Base-by-base conservation (phyloP, 2,329 filamentous ascomycete genomes). In the Pyrenochaeta sp. region DNA sequence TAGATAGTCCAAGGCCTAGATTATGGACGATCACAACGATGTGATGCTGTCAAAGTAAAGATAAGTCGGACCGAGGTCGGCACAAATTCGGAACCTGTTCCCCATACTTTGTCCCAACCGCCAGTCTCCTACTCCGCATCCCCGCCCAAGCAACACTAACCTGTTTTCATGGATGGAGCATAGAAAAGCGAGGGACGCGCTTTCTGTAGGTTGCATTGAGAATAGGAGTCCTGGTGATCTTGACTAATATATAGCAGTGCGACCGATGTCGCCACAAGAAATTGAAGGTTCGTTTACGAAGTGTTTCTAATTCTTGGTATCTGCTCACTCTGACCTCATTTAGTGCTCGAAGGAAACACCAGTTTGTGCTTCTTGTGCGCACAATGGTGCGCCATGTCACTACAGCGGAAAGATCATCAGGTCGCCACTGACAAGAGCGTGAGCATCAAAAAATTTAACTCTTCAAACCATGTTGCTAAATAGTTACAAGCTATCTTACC, bases 91-190 rank as follows among this genome's bases (percentile, higher is more conserved):
- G n/a, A n/a, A n/a, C n/a, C n/a, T n/a, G n/a, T n/a, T n/a, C n/a
- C n/a, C n/a, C n/a, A n/a, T n/a, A n/a, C n/a, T n/a, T n/a, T n/a
- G n/a, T n/a, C n/a, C n/a, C n/a, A n/a, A n/a, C n/a, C n/a, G 26
- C n/a, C 4, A 10, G 26, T 10, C 26, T 10, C 11, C 4, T 10
- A 10, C n/a, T n/a, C n/a, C n/a, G n/a, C n/a, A n/a, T n/a, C n/a
- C n/a, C n/a, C n/a, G n/a, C n/a, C n/a, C n/a, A n/a, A n/a, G n/a
- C n/a, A n/a, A n/a, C n/a, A n/a, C n/a, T n/a, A n/a, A n/a, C n/a
- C n/a, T n/a, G n/a, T n/a, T n/a, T n/a, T n/a, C n/a, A 60, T 60
- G 55, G 44, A 60, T 60, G 56, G 56, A 60, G 52, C 51, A 60
- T 38, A 57, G 46, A 51, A 58, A 51, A 35, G 38, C 49, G 18